These are phyloP conservation scores for Dactylellina sp. DNA, from an alignment of 2,329 filamentous ascomycete species.

Conservation along the genomic window DNA sequence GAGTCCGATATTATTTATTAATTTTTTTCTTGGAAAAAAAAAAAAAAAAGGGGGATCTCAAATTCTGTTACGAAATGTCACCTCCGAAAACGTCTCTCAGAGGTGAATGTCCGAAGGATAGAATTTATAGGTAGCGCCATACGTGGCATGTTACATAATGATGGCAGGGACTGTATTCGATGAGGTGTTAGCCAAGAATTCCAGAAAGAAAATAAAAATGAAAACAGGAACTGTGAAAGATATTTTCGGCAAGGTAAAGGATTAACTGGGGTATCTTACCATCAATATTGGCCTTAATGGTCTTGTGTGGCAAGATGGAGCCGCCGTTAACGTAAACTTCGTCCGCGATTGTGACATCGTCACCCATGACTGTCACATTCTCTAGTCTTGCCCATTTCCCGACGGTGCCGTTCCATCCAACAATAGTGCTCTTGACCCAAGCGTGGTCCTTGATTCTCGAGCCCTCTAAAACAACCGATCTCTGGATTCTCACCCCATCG, in stretches of 20 bases:
- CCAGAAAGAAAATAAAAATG: too few relatives aligned
- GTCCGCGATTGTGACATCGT: conserved; percentile 97
- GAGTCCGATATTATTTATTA: too few relatives aligned
- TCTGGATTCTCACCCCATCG: conserved; percentile 92
- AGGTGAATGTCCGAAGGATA: not conserved
- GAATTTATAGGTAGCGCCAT: not conserved
- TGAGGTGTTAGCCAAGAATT: conserved; percentile 9
- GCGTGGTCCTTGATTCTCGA: conserved; percentile 98
- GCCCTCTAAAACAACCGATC: conserved; percentile 87
- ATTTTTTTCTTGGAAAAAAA: too few relatives aligned
- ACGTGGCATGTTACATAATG: conserved; percentile 64
- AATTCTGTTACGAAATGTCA: too few relatives aligned
- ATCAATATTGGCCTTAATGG: conserved; percentile 98
- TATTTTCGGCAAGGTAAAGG: not conserved
- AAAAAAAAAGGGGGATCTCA: too few relatives aligned
- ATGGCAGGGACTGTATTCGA: conserved; percentile 64
- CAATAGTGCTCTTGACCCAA: conserved; percentile 98
- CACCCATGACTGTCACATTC: conserved; percentile 97
- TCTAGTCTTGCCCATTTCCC: conserved; percentile 96
- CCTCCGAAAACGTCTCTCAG: too few relatives aligned
- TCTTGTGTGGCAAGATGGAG: conserved; percentile 96
- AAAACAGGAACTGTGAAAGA: not conserved
- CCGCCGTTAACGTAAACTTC: conserved; percentile 99
- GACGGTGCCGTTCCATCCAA: conserved; percentile 97
- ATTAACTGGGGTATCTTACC: conserved; percentile 65